These are phyloP conservation scores for Plicaturopsis crispa DNA, from an alignment of 768 basidiomycete species.

Conservation along the genomic window DNA sequence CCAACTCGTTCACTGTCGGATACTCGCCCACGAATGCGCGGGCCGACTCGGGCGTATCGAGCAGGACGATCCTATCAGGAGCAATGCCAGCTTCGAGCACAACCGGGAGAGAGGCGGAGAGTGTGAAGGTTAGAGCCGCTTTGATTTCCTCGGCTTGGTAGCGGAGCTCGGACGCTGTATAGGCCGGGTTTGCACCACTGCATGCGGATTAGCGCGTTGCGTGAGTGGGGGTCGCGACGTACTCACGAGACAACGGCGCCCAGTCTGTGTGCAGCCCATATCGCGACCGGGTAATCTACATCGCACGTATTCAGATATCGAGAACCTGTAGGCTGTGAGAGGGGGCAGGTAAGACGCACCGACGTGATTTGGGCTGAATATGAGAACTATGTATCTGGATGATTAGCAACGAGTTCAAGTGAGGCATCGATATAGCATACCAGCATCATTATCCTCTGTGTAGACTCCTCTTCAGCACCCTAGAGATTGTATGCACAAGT, in stretches of 20 bases:
- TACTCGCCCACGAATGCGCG: constrained; percentile 10
- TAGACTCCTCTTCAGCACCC: background rate
- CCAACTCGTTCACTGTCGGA: constrained; percentile 36
- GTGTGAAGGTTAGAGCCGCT: constrained; percentile 37
- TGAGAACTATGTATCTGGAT: constrained; percentile 35
- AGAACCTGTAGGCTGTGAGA: too few species aligned
- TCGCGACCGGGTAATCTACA: constrained; percentile 3
- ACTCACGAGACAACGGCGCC: constrained; percentile 53
- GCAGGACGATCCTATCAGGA: constrained; percentile 33
- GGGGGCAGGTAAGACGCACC: constrained; percentile 26
- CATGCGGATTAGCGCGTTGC: background rate
- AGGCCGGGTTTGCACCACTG: constrained; percentile 59
- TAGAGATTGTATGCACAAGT: background rate
- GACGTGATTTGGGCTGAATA: constrained; percentile 63
- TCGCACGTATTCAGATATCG: too few species aligned
- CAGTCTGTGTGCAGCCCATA: constrained; percentile 40
- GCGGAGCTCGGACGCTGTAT: constrained; percentile 41
- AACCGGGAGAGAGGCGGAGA: constrained; percentile 35
- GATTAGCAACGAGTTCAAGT: background rate
- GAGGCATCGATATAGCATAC: constrained; percentile 34
- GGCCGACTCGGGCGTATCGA: constrained; percentile 20
- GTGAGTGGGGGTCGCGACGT: background rate
- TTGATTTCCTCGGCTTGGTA: constrained; percentile 47
- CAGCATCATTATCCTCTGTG: constrained; percentile 41
- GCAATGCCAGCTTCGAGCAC: constrained; percentile 38